Base-by-base conservation (phyloP, 2,329 filamentous ascomycete genomes). In the Trichoderma guizhouense region DNA sequence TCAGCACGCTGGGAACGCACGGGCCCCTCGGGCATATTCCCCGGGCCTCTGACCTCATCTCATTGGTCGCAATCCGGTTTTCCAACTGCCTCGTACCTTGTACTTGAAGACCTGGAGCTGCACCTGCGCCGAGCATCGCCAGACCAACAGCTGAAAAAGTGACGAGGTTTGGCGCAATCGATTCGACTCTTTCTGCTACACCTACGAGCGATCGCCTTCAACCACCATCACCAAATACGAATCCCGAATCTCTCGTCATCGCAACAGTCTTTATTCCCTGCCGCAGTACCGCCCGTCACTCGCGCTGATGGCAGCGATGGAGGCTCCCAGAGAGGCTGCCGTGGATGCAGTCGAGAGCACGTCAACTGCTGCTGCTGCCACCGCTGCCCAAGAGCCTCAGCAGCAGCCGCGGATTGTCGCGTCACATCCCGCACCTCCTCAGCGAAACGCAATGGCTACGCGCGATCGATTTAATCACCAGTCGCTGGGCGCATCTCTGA, bases 401-500 rank as follows among this genome's bases (percentile, higher is more conserved):
- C 73, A 71, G 70, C 71, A 73, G 30, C 75, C 74, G 71, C 75
- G 77, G 32, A 34, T 73, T 53, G 64, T 71, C 68, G 66, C 73
- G 28, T 71, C 76, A 32, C 75, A 73, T 55, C 73, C 75, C 21
- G 71, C 75, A 11, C 73, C 75, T 18, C 76, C 76, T 64, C 78
- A 76, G 69, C 80, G 78, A 66, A 71, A 74, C 3, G 74, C 77
- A 67, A 71, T 75, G 47, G 74, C 77, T 66, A 79, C 79, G 64
- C 87, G 88, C 76, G 88, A 91, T 78, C 80, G 81, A 65, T 89
- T 82, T 77, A 89, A 90, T 77, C 79, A 86, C 74, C 89, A 92
- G 82, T 93, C 92, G 73, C 86, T 95, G 67, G 92, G 92, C 73
- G 81, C 83, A 61, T 84, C 86, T 43, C 85, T 93, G 61, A 90